Conservation (phyloP, 2,329 filamentous ascomycete genomes). For the Venturia oleaginea region DNA sequence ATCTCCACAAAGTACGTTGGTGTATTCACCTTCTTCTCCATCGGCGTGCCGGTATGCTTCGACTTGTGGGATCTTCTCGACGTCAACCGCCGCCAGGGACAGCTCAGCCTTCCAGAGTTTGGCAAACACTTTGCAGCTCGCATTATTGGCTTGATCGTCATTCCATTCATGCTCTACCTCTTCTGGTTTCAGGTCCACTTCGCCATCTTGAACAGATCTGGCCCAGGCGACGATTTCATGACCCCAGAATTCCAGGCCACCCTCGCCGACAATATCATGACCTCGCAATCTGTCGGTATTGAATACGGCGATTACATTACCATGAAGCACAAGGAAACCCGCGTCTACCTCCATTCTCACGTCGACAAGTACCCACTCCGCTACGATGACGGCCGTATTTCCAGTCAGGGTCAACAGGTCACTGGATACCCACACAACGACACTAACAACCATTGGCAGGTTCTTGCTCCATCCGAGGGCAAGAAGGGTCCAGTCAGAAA, state of each 20-base stretch:
- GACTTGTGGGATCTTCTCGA: constrained; percentile 93
- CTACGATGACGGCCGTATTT: constrained; percentile 95
- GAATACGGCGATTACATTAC: constrained; percentile 85
- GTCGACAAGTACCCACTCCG: constrained; percentile 79
- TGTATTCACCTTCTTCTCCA: constrained; percentile 91
- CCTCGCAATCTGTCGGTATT: constrained; percentile 74
- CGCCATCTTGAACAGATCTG: constrained; percentile 74
- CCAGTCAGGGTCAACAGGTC: constrained; percentile 92
- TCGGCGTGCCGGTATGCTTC: constrained; percentile 86
- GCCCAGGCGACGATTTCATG: constrained; percentile 98
- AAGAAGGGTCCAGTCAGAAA: constrained; percentile 56
- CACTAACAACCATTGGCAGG: constrained; percentile 97
- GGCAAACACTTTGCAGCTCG: constrained; percentile 84
- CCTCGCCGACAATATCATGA: constrained; percentile 87
- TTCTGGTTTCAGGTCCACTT: constrained; percentile 99
- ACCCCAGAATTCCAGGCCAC: constrained; percentile 97
- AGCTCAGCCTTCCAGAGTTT: constrained; percentile 71
- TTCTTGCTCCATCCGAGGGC: constrained; percentile 51
- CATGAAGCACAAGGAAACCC: constrained; percentile 94
- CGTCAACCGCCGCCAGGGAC: constrained; percentile 72
- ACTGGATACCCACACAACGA: constrained; percentile 98
- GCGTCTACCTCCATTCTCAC: constrained; percentile 92
- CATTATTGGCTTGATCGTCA: constrained; percentile 72
- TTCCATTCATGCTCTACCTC: constrained; percentile 95
- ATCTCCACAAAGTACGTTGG: constrained; percentile 99